Conservation (phyloP, 176 grass and related monocot genomes). For the Avena insularis region DNA sequence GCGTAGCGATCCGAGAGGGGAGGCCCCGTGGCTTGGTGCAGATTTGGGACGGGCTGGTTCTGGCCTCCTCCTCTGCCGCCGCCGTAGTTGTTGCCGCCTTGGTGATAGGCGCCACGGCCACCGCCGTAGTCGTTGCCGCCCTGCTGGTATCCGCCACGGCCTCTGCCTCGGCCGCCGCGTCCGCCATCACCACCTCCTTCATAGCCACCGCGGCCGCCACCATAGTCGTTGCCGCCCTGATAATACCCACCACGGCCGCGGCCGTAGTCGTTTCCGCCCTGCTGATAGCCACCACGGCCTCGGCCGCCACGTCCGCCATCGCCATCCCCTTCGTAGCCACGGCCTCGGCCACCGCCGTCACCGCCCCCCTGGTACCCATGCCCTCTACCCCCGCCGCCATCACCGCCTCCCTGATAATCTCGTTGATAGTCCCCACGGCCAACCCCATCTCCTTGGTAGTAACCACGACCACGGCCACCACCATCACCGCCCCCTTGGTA, state of each 20-base stretch:
- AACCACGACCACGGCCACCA: not conserved
- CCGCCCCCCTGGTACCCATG: not conserved
- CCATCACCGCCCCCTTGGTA: conserved; percentile 1
- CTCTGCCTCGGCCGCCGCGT: not conserved
- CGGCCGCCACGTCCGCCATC: not conserved
- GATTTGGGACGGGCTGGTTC: not conserved
- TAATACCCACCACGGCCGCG: not conserved
- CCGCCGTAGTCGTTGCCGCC: not conserved
- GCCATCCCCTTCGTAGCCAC: not conserved
- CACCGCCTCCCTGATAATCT: not conserved
- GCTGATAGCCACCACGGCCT: not conserved
- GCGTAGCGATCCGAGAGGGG: conserved; percentile 26
- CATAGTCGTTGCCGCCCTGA: not conserved
- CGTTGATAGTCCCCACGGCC: not conserved
- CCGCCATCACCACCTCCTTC: not conserved
- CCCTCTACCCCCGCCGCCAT: not conserved
- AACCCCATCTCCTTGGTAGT: not conserved
- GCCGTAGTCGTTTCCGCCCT: not conserved
- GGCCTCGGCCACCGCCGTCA: not conserved
- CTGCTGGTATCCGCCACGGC: not conserved
- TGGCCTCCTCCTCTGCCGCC: not conserved
- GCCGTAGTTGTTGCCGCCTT: not conserved
- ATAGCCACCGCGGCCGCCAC: not conserved
- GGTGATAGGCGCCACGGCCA: not conserved
- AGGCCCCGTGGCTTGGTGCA: conserved; percentile 36